A percentile compares a stretch with the other conserved stretches of the same genome.
Evolutionary conservation across 257 asterid species (phyloP).

Genomic region (Solanum piurae): DNA sequence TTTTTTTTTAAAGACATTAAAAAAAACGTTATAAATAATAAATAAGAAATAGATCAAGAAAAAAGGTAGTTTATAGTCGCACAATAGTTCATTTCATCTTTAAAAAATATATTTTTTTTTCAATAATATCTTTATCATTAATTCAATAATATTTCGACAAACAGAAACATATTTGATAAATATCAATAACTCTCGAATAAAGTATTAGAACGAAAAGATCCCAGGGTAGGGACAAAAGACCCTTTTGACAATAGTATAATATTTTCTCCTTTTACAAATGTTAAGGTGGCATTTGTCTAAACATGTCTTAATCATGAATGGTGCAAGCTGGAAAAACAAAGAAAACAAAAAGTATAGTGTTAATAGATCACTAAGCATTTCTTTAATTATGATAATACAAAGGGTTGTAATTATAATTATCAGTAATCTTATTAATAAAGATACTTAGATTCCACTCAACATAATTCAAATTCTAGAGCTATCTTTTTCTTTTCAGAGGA

Average conservation of each 20-base stretch:
- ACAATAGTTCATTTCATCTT: neutral
- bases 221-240: neutral
- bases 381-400: neutral
- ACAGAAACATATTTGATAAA: rapidly evolving
- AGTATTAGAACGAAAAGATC: too few relatives aligned
- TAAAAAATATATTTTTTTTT: too few relatives aligned
- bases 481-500: neutral
- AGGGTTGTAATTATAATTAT: neutral
- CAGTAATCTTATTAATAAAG: neutral
- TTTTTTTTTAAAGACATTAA: neutral
- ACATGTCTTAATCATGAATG: neutral
- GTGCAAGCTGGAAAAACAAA: neutral
- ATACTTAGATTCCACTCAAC: neutral
- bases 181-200: neutral
- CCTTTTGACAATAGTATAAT: neutral
- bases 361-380: neutral
- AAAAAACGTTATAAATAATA: neutral
- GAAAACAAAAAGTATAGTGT: neutral
- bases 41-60: neutral
- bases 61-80: neutral
- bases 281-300: neutral
- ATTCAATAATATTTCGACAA: too few relatives aligned
- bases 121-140: too few relatives aligned
- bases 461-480: neutral
- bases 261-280: neutral